Evolutionary conservation across 371 early-diverging fungal genomes (phyloP).

Genomic region (Mucor piriformis): DNA sequence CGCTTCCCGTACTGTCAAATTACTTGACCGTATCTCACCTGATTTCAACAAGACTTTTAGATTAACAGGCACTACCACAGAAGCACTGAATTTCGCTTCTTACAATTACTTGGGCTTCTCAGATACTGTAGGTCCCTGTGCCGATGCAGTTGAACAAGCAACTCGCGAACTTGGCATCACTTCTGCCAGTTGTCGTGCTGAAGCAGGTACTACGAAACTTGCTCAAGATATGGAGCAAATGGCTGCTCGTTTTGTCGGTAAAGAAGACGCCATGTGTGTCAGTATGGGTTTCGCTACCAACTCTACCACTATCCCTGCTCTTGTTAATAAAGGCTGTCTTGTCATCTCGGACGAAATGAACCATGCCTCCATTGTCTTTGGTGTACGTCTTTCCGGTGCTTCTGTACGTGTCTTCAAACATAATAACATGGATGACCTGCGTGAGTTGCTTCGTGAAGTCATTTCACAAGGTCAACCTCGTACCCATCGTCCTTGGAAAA

Average conservation of each 20-base stretch:
- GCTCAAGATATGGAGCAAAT: slow-evolving; percentile 86
- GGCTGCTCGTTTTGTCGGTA: slow-evolving; percentile 95
- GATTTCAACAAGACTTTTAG: slow-evolving; percentile 89
- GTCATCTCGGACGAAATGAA: slow-evolving; percentile 98
- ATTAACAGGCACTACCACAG: slow-evolving; percentile 81
- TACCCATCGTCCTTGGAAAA: slow-evolving; percentile 99
- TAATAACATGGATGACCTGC: slow-evolving; percentile 86
- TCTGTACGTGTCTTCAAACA: slow-evolving; percentile 97
- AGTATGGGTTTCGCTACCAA: slow-evolving; percentile 99
- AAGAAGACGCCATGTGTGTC: slow-evolving; percentile 93
- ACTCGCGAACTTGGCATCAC: slow-evolving; percentile 68
- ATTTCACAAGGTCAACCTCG: slow-evolving; percentile 99
- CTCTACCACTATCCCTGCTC: slow-evolving; percentile 94
- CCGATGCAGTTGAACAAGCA: slow-evolving; percentile 86
- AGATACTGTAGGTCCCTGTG: slow-evolving; percentile 87
- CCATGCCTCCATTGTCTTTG: slow-evolving; percentile 97
- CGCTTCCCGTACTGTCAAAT: slow-evolving; percentile 89
- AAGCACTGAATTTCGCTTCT: slow-evolving; percentile 95
- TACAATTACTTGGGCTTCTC: slow-evolving; percentile 99
- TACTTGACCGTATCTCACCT: slow-evolving; percentile 82
- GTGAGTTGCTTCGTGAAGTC: slow-evolving; percentile 83
- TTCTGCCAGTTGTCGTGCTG: slow-evolving; percentile 71
- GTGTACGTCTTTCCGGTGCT: slow-evolving; percentile 95
- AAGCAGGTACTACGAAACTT: slow-evolving; percentile 71
- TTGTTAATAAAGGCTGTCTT: slow-evolving; percentile 90